Conservation (phyloP, 108 stramenopile species). For the Skeletonema marinoi region DNA sequence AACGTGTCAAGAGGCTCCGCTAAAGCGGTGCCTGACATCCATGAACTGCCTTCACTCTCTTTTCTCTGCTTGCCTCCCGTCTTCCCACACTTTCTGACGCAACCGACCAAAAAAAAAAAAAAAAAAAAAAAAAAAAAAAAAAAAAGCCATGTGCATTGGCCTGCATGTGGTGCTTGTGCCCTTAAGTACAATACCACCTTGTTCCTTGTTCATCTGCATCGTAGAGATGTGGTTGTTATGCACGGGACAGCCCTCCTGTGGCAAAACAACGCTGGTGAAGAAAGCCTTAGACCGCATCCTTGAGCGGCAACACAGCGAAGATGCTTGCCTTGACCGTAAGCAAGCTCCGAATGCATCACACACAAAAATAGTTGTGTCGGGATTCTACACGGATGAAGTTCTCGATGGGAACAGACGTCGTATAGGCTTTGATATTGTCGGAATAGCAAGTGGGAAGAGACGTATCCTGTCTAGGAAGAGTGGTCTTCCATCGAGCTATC, state of each 20-base stretch:
- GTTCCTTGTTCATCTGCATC: no score
- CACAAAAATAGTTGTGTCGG: neutral
- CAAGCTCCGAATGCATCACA: neutral
- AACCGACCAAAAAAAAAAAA: no score
- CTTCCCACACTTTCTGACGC: no score
- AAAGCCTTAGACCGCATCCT: neutral
- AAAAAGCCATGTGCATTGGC: no score
- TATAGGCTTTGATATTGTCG: constrained; percentile 37
- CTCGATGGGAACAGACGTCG: constrained; percentile 4
- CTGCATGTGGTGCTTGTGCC: no score
- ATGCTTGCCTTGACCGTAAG: neutral
- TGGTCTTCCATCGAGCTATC: constrained; percentile 14
- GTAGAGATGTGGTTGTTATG: constrained; percentile 17
- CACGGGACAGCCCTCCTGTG: constrained; percentile 27
- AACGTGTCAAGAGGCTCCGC: no score
- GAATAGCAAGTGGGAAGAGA: constrained; percentile 15
- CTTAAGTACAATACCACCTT: no score
- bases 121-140: no score
- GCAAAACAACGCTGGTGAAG: constrained; percentile 37
- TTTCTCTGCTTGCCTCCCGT: no score
- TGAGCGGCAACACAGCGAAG: neutral
- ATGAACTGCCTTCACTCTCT: no score
- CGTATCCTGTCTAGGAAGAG: constrained; percentile 16
- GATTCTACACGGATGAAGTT: constrained; percentile 36
- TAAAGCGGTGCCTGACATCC: no score